Base-by-base conservation (phyloP, 768 basidiomycete genomes). In the Mrakia blollopis region DNA sequence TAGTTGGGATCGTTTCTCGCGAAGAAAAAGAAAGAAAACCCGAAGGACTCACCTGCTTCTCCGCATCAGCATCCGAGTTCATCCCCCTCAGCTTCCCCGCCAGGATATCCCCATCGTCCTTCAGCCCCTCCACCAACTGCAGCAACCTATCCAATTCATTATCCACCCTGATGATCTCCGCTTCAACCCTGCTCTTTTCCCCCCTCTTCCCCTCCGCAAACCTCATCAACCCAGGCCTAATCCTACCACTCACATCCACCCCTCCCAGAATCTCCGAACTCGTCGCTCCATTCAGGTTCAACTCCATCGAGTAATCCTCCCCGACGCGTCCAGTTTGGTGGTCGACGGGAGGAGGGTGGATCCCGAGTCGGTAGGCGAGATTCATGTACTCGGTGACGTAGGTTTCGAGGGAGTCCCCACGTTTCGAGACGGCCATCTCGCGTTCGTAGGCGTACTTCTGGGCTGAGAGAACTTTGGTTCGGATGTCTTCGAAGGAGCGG, bases 401-500 rank as follows among this genome's bases (percentile, higher is more conserved):
- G 81, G 91, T 89, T 84, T 98, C 94, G 47, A 94, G 89, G 30
- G 89, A 88, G 30, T 91, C 90, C 35, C 88, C 90, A 61, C 91
- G 89, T 81, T 91, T 91, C 2, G 91, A 89, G 76, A 93, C 88
- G 72, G 88, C 87, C 76, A 98, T 91, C 82, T 98, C 96, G 69
- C 93, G 88, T 25, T 89, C 88, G 86, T 92, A 89, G 47, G 91
- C 87, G 21, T 85, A 83, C 81, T 90, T 88, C 77, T 90, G 89
- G 2, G 90, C 89, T 80, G 94, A 91, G 0, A 88, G 83, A 11
- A 92, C 88, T 81, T 91, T 93, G 78, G 88, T 86, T 79, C 89
- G 90, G 74, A 94, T 88, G 78, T 92, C 91, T 79, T 91, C 89
- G 73, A 94, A 84, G 80, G 88, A 91, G 71, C 89, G 88, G 6